Conservation (phyloP, 352 stramenopile genomes). For the Globisporangium apiculatum region DNA sequence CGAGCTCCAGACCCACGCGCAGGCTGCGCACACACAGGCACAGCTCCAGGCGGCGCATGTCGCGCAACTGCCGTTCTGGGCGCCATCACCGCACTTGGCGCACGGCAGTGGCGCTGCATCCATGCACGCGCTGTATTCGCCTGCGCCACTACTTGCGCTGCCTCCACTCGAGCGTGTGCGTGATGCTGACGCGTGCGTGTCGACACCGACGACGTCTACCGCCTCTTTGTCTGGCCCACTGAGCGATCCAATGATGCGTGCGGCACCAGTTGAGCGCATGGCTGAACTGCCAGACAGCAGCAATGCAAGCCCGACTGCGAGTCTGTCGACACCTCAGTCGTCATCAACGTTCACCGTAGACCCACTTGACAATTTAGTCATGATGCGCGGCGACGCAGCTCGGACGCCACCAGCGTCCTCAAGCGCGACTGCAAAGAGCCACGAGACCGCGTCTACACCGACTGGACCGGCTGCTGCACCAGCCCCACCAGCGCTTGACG, state of each 20-base stretch:
- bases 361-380: no score
- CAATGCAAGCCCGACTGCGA: no score
- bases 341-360: no score
- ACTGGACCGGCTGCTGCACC: not conserved
- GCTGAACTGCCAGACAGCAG: no score
- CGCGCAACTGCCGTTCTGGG: slow-evolving; percentile 6
- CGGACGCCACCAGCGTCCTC: not conserved
- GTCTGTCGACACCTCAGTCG: no score
- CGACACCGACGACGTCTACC: not conserved
- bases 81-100: slow-evolving; percentile 2
- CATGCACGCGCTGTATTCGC: not conserved
- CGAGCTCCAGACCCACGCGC: slow-evolving; percentile 33
- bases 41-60: slow-evolving; percentile 11
- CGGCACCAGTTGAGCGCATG: no score
- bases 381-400: no score
- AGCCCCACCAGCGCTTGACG: not conserved
- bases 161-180: not conserved
- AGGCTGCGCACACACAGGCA: slow-evolving; percentile 18
- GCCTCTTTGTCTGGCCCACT: not conserved
- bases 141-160: not conserved
- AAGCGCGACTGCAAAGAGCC: not conserved
- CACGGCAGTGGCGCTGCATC: not conserved
- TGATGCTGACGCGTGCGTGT: not conserved
- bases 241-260: not conserved
- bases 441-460: not conserved